These are phyloP conservation scores for Scedosporium boydii DNA, from an alignment of 2,329 filamentous ascomycete genomes.

Conservation along the genomic window DNA sequence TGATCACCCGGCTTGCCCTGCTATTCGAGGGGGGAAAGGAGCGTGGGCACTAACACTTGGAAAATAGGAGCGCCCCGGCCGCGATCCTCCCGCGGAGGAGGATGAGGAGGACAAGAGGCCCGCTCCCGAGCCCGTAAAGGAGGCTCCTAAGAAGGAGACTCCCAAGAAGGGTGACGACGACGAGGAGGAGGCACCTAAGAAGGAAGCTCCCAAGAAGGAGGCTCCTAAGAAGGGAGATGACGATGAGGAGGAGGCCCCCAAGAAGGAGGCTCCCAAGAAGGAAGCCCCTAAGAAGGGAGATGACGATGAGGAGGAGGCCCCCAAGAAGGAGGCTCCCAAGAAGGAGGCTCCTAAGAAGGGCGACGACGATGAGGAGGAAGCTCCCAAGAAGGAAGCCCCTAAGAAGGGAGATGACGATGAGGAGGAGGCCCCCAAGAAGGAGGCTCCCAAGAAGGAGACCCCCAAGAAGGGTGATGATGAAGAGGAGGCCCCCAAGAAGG, in stretches of 20 bases:
- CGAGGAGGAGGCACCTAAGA: not conserved
- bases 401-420: too few relatives aligned
- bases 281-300: not conserved
- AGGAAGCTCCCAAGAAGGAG: not conserved
- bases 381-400: not conserved
- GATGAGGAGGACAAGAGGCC: slow-evolving; percentile 1
- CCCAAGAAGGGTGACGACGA: not conserved
- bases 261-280: not conserved
- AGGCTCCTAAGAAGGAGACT: not conserved
- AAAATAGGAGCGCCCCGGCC: not conserved
- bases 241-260: not conserved
- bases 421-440: not conserved
- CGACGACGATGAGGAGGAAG: not conserved
- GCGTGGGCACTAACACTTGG: not conserved
- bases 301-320: not conserved
- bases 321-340: not conserved
- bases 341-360: not conserved
- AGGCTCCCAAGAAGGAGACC: not conserved
- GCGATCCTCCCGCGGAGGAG: not conserved
- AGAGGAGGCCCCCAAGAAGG: not conserved
- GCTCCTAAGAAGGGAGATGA: not conserved
- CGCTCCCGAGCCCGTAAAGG: slow-evolving; percentile 3
- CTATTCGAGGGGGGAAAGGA: not conserved
- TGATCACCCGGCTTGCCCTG: too few relatives aligned
- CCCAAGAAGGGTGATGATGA: not conserved